These are phyloP conservation scores for Aspergillus novoparasiticus DNA, from an alignment of 2,329 filamentous ascomycete genomes.

Conservation along the genomic window DNA sequence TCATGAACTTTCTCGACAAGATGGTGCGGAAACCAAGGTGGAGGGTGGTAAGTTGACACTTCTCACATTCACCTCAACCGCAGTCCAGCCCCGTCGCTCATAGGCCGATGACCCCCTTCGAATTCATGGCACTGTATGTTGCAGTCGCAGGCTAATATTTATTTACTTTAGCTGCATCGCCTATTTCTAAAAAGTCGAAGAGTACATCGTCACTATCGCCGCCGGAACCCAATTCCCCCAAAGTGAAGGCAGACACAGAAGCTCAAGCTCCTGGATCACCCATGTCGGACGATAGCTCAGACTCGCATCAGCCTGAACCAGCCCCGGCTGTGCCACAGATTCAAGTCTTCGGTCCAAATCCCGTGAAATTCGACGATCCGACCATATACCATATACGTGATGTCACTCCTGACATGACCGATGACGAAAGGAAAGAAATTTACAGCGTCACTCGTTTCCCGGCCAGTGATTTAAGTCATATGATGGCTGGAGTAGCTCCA, in stretches of 20 bases:
- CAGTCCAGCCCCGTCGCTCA: background rate
- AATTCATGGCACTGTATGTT: background rate
- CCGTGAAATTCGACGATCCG: constrained; percentile 85
- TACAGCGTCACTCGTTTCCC: constrained; percentile 87
- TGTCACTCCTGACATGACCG: constrained; percentile 72
- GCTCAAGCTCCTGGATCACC: constrained; percentile 64
- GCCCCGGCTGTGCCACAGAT: constrained; percentile 68
- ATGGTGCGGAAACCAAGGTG: constrained; percentile 60
- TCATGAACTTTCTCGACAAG: constrained; percentile 65
- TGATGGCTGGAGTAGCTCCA: constrained; percentile 85
- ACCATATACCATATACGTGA: constrained; percentile 91
- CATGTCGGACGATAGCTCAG: constrained; percentile 61
- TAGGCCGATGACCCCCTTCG: background rate
- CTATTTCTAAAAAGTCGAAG: constrained; percentile 42
- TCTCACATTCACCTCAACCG: background rate
- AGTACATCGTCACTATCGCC: constrained; percentile 44
- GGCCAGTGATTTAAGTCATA: constrained; percentile 73
- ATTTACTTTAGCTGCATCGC: constrained; percentile 33
- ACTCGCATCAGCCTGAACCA: constrained; percentile 62
- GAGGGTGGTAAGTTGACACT: constrained; percentile 52
- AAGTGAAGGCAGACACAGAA: constrained; percentile 50
- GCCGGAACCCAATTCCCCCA: constrained; percentile 47
- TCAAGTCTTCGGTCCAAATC: constrained; percentile 90
- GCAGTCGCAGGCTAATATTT: background rate
- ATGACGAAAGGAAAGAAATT: constrained; percentile 84